These are phyloP conservation scores for Vigna hirtella DNA, from an alignment of 306 rosid genomes.

Conservation along the genomic window DNA sequence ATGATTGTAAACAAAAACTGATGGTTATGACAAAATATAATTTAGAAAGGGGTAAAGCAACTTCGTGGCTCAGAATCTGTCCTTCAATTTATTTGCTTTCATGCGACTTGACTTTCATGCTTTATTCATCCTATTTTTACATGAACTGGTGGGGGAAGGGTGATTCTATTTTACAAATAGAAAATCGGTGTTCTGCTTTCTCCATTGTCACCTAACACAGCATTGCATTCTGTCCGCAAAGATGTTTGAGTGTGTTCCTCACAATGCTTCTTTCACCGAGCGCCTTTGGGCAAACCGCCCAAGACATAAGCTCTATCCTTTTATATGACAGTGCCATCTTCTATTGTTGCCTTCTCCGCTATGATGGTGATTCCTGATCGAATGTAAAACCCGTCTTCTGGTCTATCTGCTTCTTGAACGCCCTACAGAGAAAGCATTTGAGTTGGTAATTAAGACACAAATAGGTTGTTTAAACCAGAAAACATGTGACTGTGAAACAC, in stretches of 20 bases:
- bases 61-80: background rate
- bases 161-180: slow-evolving; percentile 47
- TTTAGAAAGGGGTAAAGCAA: slow-evolving; percentile 16
- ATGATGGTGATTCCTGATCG: slow-evolving; percentile 82
- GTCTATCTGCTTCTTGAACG: slow-evolving; percentile 85
- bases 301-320: slow-evolving; percentile 25
- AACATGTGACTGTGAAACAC: background rate
- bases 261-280: slow-evolving; percentile 23
- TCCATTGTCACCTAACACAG: slow-evolving; percentile 29
- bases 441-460: slow-evolving; percentile 9
- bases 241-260: slow-evolving; percentile 25
- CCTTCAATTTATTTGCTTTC: slow-evolving; percentile 50
- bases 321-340: slow-evolving; percentile 74
- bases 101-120: slow-evolving; percentile 34
- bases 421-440: slow-evolving; percentile 55
- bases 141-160: slow-evolving; percentile 37
- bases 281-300: slow-evolving; percentile 20
- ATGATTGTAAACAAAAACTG: background rate
- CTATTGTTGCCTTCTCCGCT: slow-evolving; percentile 76
- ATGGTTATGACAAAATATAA: background rate
- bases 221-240: slow-evolving; percentile 20
- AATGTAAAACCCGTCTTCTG: slow-evolving; percentile 84
- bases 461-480: background rate
- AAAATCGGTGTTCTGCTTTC: slow-evolving; percentile 31
- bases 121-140: slow-evolving; percentile 44